Evolutionary conservation across 768 basidiomycete genomes (phyloP), one percentile per base, ranked within the genome.

Genomic region (Cubamyces lactineus): DNA sequence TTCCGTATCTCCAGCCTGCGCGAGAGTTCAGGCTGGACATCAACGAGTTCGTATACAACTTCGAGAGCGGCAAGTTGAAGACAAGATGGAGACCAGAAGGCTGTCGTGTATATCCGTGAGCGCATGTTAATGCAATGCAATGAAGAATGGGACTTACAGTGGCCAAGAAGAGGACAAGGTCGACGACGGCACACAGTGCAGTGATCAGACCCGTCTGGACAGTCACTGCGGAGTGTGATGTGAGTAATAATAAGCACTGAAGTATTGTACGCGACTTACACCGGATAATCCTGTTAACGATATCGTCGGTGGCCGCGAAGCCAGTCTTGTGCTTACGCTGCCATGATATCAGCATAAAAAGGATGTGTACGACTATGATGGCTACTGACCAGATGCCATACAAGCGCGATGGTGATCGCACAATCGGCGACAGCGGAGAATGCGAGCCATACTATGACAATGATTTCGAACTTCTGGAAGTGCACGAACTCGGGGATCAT

Each of bases 261-360:
- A n/a, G n/a, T n/a, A 46, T 21, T 6, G 3, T 23, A 17, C n/a
- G 17, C 23, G 11, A 63, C 75, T 48, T 52, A 78, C 77, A 19
- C 19, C 76, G 69, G 53, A 82, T 80, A 53, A 83, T 78, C 52
- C 69, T 74, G 63, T 81, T 77, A 1, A 83, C 69, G 41, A 77
- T 66, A 43, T 77, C 68, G 60, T 82, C 80, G 0, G 81, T 80
- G 4, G 65, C 61, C 4, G 70, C 60, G 60, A 81, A 79, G 8
- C 80, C 80, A 0, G 80, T 81, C 65, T 76, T 79, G 59, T 79
- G 73, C 40, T 64, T 74, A 40, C 69, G 65, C 81, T 82, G 43
- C 16, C 46, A 51, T 21, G 2, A n/a, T 13, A 46, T 0, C 16
- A 19, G 38, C 41, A 3, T 46, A 45, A 21, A 49, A 16, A 17